Conservation (phyloP, 768 basidiomycete genomes). For the Exidia glandulosa region DNA sequence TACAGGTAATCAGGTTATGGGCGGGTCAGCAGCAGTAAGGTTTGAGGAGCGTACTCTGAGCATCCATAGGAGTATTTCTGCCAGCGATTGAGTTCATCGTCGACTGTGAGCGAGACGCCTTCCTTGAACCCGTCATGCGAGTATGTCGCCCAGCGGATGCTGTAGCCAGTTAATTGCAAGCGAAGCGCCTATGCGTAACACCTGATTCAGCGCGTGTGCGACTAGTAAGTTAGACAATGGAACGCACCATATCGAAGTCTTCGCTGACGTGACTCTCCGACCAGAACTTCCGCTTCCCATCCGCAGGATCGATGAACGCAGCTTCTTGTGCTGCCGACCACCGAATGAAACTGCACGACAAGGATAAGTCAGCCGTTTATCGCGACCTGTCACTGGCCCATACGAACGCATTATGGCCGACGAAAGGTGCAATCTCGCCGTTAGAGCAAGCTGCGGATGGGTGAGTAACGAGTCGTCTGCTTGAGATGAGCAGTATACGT, state of each 20-base stretch:
- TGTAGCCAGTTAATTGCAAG: slow-evolving; percentile 26
- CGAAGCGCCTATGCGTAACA: no score
- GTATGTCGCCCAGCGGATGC: slow-evolving; percentile 24
- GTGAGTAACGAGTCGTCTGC: no score
- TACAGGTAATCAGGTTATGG: no score
- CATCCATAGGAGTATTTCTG: slow-evolving; percentile 19
- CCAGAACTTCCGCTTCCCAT: slow-evolving; percentile 66
- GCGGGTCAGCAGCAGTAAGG: no score
- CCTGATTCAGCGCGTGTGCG: no score
- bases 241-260: slow-evolving; percentile 80
- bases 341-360: no score
- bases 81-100: slow-evolving; percentile 28
- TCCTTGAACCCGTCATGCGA: slow-evolving; percentile 24
- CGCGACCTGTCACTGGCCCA: no score
- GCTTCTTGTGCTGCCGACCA: slow-evolving; percentile 38
- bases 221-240: no score
- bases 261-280: slow-evolving; percentile 74
- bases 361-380: no score
- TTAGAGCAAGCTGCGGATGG: slow-evolving; percentile 62
- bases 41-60: no score
- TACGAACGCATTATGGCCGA: slow-evolving; percentile 70
- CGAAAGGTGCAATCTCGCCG: slow-evolving; percentile 74
- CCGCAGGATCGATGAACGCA: slow-evolving; percentile 55
- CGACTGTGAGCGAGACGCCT: slow-evolving; percentile 25
- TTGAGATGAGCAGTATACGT: no score